These are phyloP conservation scores for Leucogyrophana mollusca DNA, from an alignment of 768 basidiomycete species.

Conservation along the genomic window DNA sequence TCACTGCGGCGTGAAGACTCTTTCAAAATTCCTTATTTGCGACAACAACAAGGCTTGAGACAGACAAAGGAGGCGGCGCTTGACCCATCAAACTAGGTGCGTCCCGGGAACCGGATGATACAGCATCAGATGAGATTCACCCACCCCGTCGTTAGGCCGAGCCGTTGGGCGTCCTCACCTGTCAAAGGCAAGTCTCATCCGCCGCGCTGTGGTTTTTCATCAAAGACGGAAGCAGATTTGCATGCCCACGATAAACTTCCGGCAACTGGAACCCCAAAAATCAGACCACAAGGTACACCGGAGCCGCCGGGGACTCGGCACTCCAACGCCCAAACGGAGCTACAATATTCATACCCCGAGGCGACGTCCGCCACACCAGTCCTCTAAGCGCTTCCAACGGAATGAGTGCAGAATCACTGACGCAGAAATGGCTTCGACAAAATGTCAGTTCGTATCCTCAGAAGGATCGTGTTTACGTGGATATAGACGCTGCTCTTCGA, in stretches of 20 bases:
- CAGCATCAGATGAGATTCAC: no score
- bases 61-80: no score
- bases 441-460: constrained; percentile 56
- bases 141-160: background rate
- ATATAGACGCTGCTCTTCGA: constrained; percentile 60
- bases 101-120: no score
- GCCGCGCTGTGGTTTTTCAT: constrained; percentile 8
- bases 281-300: background rate
- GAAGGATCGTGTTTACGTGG: constrained; percentile 55
- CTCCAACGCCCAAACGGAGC: constrained; percentile 1
- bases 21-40: no score
- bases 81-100: no score
- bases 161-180: background rate
- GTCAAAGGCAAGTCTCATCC: no score
- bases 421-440: constrained; percentile 64
- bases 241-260: background rate
- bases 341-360: constrained; percentile 4
- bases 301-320: constrained; percentile 7
- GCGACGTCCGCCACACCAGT: background rate
- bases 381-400: constrained; percentile 1
- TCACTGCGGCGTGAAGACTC: background rate
- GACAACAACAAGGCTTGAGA: no score
- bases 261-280: background rate
- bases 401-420: constrained; percentile 35
- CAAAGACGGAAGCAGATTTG: no score